Conservation (phyloP, 2,329 filamentous ascomycete species). For the Diaporthe sp. region DNA sequence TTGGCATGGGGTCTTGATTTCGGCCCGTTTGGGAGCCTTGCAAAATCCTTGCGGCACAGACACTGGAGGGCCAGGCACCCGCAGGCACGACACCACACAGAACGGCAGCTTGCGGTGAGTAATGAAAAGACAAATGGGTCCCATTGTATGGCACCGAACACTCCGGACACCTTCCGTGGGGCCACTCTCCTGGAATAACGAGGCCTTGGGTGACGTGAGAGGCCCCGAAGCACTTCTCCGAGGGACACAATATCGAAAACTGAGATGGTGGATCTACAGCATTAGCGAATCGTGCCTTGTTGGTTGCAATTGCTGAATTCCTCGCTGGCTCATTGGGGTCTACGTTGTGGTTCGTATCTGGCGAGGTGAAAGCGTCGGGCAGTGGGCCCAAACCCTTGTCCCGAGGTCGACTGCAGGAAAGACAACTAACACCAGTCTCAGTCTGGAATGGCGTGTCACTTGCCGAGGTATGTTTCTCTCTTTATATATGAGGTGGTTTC, state of each 20-base stretch:
- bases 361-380: neutral
- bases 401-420: neutral
- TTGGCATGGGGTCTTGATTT: too few species aligned
- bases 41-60: too few species aligned
- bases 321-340: neutral
- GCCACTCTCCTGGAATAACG: neutral
- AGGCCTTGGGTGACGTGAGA: neutral
- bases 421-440: neutral
- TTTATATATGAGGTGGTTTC: neutral
- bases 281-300: neutral
- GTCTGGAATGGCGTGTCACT: neutral
- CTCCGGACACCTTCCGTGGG: neutral
- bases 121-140: neutral
- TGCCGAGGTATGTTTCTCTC: neutral
- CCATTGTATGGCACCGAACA: neutral
- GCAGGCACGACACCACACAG: neutral
- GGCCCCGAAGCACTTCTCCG: too few species aligned
- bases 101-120: neutral
- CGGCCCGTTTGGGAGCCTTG: too few species aligned
- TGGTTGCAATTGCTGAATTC: neutral
- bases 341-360: neutral
- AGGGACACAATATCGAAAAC: too few species aligned
- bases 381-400: neutral
- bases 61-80: too few species aligned
- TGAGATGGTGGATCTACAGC: neutral